These are phyloP conservation scores for Raffaelea deltoideospora DNA, from an alignment of 2,329 filamentous ascomycete genomes.

Conservation along the genomic window DNA sequence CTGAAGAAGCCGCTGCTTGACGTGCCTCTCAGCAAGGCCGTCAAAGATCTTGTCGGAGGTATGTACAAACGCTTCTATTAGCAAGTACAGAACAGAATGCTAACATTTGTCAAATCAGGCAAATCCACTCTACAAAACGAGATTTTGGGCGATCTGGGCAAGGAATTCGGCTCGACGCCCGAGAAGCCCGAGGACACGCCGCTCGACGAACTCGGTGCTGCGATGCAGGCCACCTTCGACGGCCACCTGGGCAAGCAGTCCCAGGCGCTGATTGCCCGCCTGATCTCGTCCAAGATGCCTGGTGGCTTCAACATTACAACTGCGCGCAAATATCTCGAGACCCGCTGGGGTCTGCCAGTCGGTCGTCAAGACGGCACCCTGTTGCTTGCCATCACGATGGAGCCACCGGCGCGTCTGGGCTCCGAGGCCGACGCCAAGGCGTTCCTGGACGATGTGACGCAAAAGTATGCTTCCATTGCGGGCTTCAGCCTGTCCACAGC, in stretches of 20 bases:
- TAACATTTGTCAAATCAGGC: constrained; percentile 32
- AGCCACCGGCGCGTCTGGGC: constrained; percentile 74
- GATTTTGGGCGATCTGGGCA: constrained; percentile 91
- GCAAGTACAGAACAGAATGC: background rate
- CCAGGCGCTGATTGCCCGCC: constrained; percentile 75
- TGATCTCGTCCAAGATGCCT: constrained; percentile 98
- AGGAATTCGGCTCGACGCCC: constrained; percentile 94
- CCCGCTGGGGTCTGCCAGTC: constrained; percentile 72
- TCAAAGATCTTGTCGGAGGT: constrained; percentile 98
- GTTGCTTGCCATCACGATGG: constrained; percentile 79
- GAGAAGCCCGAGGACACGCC: constrained; percentile 98
- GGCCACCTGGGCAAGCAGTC: constrained; percentile 96
- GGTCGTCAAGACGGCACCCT: constrained; percentile 87
- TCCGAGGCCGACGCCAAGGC: constrained; percentile 84
- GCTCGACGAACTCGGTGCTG: constrained; percentile 81
- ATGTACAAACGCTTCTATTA: constrained; percentile 22
- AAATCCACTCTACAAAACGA: constrained; percentile 99
- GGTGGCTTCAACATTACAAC: constrained; percentile 98
- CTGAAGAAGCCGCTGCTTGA: constrained; percentile 87
- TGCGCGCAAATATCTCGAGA: constrained; percentile 88
- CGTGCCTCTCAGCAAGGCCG: constrained; percentile 86
- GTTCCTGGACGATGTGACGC: constrained; percentile 74
- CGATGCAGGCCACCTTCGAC: constrained; percentile 98
- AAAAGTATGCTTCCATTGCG: constrained; percentile 75
- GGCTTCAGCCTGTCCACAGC: constrained; percentile 74